Evolutionary conservation across 208 protist species (phyloP).

Genomic region (Wallacemonas collosoma): DNA sequence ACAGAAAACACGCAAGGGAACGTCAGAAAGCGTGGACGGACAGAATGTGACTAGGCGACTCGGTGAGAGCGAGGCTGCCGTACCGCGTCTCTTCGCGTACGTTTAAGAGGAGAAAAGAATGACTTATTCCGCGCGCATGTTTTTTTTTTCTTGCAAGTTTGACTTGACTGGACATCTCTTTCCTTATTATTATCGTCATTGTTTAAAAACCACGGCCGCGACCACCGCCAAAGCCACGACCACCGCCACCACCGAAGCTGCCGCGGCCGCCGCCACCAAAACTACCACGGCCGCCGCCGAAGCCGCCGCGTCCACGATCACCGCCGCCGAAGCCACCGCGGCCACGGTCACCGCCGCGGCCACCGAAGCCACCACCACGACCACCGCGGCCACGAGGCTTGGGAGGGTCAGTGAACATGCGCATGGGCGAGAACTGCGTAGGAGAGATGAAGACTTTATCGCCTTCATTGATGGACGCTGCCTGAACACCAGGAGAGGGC

Average conservation of each 20-base stretch:
- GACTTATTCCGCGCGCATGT: too few relatives aligned
- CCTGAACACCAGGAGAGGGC: slow-evolving; percentile 82
- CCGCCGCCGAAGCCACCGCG: slow-evolving; percentile 34
- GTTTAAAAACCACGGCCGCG: slow-evolving; percentile 47
- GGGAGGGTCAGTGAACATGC: slow-evolving; percentile 86
- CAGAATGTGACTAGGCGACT: too few relatives aligned
- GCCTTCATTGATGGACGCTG: slow-evolving; percentile 81
- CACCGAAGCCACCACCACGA: slow-evolving; percentile 53
- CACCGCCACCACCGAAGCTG: slow-evolving; percentile 31
- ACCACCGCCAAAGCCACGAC: slow-evolving; percentile 26
- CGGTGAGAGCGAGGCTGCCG: too few relatives aligned
- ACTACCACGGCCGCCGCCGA: slow-evolving; percentile 34
- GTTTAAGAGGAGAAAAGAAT: too few relatives aligned
- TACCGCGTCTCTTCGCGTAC: too few relatives aligned
- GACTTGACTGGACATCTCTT: background rate
- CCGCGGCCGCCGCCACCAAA: slow-evolving; percentile 50
- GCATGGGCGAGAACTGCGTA: slow-evolving; percentile 84
- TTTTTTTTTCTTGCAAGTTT: background rate
- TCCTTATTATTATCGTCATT: background rate
- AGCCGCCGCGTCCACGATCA: slow-evolving; percentile 36
- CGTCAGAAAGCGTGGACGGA: too few relatives aligned
- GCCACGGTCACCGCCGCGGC: slow-evolving; percentile 35
- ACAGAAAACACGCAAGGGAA: too few relatives aligned
- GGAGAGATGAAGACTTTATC: slow-evolving; percentile 87
- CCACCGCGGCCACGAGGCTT: slow-evolving; percentile 88